Base-by-base conservation (phyloP, 2,329 filamentous ascomycete species). In the Laburnicola sp. region DNA sequence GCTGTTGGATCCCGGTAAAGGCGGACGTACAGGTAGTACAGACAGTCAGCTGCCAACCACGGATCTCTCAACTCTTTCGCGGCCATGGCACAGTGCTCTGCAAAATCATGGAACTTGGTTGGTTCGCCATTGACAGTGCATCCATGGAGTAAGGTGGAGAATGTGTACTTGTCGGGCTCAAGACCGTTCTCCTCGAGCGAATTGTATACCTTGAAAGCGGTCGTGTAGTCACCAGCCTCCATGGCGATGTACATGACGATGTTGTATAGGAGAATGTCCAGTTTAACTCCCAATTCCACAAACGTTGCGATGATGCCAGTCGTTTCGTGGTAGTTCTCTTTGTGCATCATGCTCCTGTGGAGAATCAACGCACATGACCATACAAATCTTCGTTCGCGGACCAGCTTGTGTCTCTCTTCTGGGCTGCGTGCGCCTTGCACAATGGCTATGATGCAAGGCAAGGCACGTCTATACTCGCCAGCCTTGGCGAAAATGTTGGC, bases 231-330 rank as follows among this genome's bases (percentile, higher is more conserved):
- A 8, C 81, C 80, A n/a, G 79, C 82, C 51, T 84, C 77, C 61
- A 88, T 83, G 11, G 91, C 84, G 51, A 90, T 89, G 34, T 84
- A 80, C 48, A 97, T 82, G 51, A 91, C 75, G 38, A 87, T 79
- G 11, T 87, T 88, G 64, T 87, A 83, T 8, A 80, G 79, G 50
- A 84, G 74, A 10, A 82, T 72, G 56, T 89, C 87, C 23, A 88
- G 83, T 21, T 76, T 75, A 41, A 88, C 74, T 1, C 86, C 87
- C n/a, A 80, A 72, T 21, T 80, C 74, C 8, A 87, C 69, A 44
- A 91, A 76, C 6, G 74, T 69, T 45, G 81, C 75, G 22, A 86
- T 80, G 4, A 86, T 74, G 4, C 77, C 71, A 7, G 82, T 76
- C 25, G 80, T 80, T 21, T 78, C 75, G n/a, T 78, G 72, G 32